Evolutionary conservation across 306 rosid genomes (phyloP), one percentile per base, ranked within the genome.

Genomic region (Trifolium repens): DNA sequence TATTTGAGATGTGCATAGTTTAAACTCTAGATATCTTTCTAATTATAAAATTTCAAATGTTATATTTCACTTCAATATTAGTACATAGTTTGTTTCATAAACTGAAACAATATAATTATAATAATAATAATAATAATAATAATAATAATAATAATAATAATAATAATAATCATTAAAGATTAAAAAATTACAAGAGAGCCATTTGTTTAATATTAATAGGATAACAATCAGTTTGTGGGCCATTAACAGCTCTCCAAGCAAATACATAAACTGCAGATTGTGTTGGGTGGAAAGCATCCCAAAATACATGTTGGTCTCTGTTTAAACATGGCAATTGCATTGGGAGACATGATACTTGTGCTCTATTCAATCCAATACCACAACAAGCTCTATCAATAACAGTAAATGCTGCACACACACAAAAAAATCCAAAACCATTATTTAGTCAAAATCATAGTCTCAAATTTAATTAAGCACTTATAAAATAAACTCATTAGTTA

Each of bases 231-330:
- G 30, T 26, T 7, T 83, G 82, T 0, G 94, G 85, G 4, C 98
- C 98, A 64, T 81, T 50, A 27, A 81, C 87, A 67, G 84, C 89
- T 62, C 94, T 84, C 87, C 88, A 82, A 34, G 97, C 89, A 65
- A 86, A 81, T 30, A 88, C 67, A 73, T 89, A 87, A 5, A 66
- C 66, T 15, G 96, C 91, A 10, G 90, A 84, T 71, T 87, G 89
- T 0, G 94, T 79, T 9, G 97, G 98, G 71, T 94, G 96, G 39
- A 81, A 90, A 14, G 98, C 97, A 83, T 94, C 98, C 97, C 97
- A 94, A 81, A 86, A 94, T 32, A 88, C 72, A 39, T 73, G 74
- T 19, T 82, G 86, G 0, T 77, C 67, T 71, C 97, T 82, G 9
- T 71, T 67, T 14, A 12, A 5, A 77, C 98, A 94, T 65, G 98